Evolutionary conservation across 495 filamentous ascomycete genomes (phyloP).

Genomic region (Thozetella sp.): DNA sequence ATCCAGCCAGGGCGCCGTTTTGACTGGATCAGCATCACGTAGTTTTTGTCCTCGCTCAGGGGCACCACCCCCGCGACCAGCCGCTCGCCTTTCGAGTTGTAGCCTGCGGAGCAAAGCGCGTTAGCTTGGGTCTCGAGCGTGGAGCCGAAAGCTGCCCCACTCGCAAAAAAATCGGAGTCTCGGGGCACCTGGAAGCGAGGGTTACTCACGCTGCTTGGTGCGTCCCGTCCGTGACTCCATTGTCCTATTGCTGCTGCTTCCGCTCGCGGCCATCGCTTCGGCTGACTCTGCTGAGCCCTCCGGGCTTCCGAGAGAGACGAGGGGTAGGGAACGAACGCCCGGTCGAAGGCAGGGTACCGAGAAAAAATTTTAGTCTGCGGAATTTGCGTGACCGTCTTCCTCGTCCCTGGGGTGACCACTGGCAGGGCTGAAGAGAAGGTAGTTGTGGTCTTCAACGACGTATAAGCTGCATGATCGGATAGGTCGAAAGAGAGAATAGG

Average conservation of each 20-base stretch:
- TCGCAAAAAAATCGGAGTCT: neutral
- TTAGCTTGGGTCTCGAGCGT: constrained; percentile 27
- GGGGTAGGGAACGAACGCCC: neutral
- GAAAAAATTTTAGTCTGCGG: neutral
- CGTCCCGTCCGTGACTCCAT: constrained; percentile 81
- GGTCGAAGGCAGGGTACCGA: neutral
- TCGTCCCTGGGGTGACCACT: neutral
- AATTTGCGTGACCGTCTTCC: neutral
- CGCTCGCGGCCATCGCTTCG: constrained; percentile 49
- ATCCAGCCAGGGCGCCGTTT: constrained; percentile 89
- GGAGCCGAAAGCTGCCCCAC: constrained; percentile 4
- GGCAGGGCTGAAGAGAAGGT: constrained; percentile 2
- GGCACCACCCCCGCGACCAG: constrained; percentile 96
- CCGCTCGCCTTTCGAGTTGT: constrained; percentile 87
- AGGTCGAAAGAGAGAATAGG: constrained; percentile 9
- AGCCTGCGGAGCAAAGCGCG: constrained; percentile 62
- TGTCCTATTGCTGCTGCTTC: constrained; percentile 45
- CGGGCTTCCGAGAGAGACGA: neutral
- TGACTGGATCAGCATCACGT: constrained; percentile 92
- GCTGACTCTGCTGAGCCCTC: constrained; percentile 8
- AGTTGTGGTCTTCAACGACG: constrained; percentile 2
- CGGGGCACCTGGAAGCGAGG: constrained; percentile 22
- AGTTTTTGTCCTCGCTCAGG: constrained; percentile 58
- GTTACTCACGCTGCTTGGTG: constrained; percentile 80
- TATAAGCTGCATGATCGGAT: constrained; percentile 9